Evolutionary conservation across 352 stramenopile genomes (phyloP).

Genomic region (Albugo candida): DNA sequence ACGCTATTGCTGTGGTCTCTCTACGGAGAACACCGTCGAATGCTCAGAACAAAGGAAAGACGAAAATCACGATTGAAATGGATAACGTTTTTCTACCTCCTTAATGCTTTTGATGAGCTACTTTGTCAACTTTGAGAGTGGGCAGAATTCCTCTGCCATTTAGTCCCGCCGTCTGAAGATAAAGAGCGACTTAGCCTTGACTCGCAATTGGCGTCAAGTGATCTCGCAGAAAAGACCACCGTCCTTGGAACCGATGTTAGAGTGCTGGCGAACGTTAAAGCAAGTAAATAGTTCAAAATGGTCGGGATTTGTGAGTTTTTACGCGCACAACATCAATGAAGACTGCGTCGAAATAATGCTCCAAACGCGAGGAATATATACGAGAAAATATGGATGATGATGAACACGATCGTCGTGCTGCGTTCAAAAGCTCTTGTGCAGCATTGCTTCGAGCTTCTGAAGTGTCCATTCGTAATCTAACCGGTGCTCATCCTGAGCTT

Average conservation of each 20-base stretch:
- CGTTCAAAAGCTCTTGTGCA: conserved; percentile 15
- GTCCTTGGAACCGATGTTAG: conserved; percentile 69
- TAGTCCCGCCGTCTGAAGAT: conserved; percentile 57
- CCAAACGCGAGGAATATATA: not conserved
- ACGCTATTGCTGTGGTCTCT: too few relatives aligned
- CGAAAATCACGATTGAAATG: conserved; percentile 15
- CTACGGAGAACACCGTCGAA: not conserved
- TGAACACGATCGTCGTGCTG: not conserved
- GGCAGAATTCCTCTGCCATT: conserved; percentile 48
- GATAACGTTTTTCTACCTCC: conserved; percentile 40
- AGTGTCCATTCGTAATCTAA: conserved; percentile 67
- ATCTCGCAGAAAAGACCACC: conserved; percentile 66
- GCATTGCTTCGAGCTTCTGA: conserved; percentile 74
- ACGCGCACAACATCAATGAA: conserved; percentile 48
- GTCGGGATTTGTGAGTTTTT: conserved; percentile 69
- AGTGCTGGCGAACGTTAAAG: conserved; percentile 58
- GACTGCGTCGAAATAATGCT: conserved; percentile 2
- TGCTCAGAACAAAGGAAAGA: not conserved
- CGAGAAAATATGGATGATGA: not conserved
- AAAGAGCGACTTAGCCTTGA: conserved; percentile 32
- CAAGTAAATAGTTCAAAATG: conserved; percentile 68
- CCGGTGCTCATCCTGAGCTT: conserved; percentile 57
- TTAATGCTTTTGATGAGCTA: conserved; percentile 43
- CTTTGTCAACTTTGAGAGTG: conserved; percentile 44
- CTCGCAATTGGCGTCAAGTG: conserved; percentile 53